Conservation (phyloP, 2,329 filamentous ascomycete genomes). For the Tympanopsis confertula region DNA sequence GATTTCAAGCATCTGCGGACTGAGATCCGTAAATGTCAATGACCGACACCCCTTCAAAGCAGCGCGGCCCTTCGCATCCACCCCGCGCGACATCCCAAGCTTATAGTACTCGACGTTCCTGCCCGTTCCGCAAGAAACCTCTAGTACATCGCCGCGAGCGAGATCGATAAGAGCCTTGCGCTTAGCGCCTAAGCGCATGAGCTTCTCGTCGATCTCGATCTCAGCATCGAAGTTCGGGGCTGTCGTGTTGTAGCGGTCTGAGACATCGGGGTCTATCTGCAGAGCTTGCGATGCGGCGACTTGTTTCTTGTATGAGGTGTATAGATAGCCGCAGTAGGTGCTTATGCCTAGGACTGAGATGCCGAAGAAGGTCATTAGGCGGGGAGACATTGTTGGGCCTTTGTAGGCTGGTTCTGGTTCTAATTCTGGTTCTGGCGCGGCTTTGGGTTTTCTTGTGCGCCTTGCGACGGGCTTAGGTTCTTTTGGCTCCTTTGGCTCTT, state of each 20-base stretch:
- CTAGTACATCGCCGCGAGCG: slow-evolving; percentile 31
- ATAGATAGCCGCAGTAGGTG: slow-evolving; percentile 27
- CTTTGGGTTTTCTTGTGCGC: no score
- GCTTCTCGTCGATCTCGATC: slow-evolving; percentile 26
- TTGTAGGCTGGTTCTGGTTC: slow-evolving; percentile 19
- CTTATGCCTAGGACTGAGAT: slow-evolving; percentile 24
- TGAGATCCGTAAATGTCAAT: slow-evolving; percentile 26
- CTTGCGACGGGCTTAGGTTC: no score
- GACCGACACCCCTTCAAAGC: background rate
- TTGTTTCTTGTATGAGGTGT: slow-evolving; percentile 23
- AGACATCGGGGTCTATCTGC: slow-evolving; percentile 16
- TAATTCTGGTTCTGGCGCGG: no score
- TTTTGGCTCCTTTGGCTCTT: no score
- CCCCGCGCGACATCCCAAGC: slow-evolving; percentile 18
- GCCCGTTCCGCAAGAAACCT: slow-evolving; percentile 36
- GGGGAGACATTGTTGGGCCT: slow-evolving; percentile 4
- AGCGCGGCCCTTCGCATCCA: slow-evolving; percentile 13
- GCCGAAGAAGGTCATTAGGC: slow-evolving; percentile 10
- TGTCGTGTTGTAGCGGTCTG: slow-evolving; percentile 29
- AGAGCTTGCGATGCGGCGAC: slow-evolving; percentile 4
- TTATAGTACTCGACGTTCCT: slow-evolving; percentile 31
- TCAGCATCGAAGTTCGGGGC: slow-evolving; percentile 29
- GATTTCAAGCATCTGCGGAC: slow-evolving; percentile 31
- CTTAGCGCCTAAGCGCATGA: slow-evolving; percentile 24
- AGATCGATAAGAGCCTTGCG: slow-evolving; percentile 25